A percentile compares a stretch with the other conserved stretches of the same genome.
phyloP scores from a whole-genome alignment of 2,329 filamentous ascomycete genomes.

The Claviceps sp. region DNA sequence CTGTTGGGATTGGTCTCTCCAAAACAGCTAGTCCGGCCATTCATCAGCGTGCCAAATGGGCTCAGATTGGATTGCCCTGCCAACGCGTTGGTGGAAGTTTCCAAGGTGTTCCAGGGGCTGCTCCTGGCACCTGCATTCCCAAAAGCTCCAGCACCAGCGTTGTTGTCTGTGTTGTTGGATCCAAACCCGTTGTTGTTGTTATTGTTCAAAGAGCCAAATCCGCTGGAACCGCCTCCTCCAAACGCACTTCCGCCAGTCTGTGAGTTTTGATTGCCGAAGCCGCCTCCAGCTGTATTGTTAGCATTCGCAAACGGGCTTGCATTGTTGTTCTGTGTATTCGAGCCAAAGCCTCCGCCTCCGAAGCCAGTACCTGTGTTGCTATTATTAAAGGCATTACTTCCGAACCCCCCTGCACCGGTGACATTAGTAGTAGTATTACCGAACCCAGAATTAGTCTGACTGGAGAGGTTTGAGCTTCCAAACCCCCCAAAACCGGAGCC shows the following conservation, averaged over 20 bases:
- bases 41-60: constrained; percentile 22
- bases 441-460: constrained; percentile 28
- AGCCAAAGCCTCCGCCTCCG: constrained; percentile 29
- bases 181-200: constrained; percentile 18
- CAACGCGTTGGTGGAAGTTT: constrained; percentile 23
- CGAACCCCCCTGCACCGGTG: constrained; percentile 25
- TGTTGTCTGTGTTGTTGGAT: constrained; percentile 14
- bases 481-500: constrained; percentile 38
- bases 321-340: constrained; percentile 12
- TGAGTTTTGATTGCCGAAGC: constrained; percentile 12
- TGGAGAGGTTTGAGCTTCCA: constrained; percentile 22
- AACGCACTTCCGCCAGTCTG: constrained; percentile 14
- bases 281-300: constrained; percentile 14
- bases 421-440: constrained; percentile 25
- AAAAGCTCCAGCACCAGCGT: constrained; percentile 26
- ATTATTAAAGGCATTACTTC: constrained; percentile 17
- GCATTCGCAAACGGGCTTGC: constrained; percentile 25
- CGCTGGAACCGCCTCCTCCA: constrained; percentile 15
- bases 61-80: constrained; percentile 9
- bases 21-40: constrained; percentile 25
- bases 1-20: constrained; percentile 15
- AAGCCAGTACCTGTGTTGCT: constrained; percentile 15
- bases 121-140: constrained; percentile 26
- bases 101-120: constrained; percentile 26
- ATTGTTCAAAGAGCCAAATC: constrained; percentile 22